Percentiles rank a stretch among this genome's conserved stretches.
Evolutionary conservation across 176 grass and related monocot species (phyloP).

Genomic region (Carex scoparia): DNA sequence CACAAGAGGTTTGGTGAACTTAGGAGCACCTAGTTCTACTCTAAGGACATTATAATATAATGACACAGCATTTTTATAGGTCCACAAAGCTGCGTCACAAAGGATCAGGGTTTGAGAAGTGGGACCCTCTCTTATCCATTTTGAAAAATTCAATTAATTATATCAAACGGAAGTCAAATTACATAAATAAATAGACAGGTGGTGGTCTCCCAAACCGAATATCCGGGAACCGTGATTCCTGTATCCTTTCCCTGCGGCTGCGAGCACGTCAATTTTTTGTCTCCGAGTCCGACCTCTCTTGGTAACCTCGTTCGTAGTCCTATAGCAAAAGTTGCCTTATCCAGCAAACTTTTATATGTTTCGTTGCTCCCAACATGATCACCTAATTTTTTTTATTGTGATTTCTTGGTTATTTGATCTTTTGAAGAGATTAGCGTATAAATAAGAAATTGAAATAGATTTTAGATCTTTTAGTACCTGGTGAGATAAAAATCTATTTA

Average conservation of each 20-base stretch:
- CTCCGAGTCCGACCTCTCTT: not conserved
- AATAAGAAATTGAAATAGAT: not conserved
- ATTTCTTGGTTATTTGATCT: not conserved
- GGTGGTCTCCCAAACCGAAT: not conserved
- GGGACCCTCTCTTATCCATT: not conserved
- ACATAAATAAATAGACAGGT: not conserved
- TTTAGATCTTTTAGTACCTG: not conserved
- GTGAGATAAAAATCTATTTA: too few relatives aligned
- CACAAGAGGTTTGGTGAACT: too few relatives aligned
- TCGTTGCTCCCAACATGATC: not conserved
- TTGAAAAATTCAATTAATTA: not conserved
- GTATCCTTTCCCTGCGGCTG: too few relatives aligned
- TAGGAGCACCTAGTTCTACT: too few relatives aligned
- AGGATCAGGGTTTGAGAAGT: not conserved
- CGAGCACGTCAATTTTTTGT: not conserved
- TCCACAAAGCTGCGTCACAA: not conserved
- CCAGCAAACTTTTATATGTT: not conserved
- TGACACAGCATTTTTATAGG: not conserved
- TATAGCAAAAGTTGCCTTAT: not conserved
- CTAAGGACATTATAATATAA: not conserved
- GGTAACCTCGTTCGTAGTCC: not conserved
- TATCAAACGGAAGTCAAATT: not conserved
- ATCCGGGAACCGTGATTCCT: not conserved
- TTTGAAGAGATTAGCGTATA: not conserved
- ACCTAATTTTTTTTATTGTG: not conserved